Evolutionary conservation across 495 filamentous ascomycete genomes (phyloP).

Genomic region (Lepidopterella palustris): DNA sequence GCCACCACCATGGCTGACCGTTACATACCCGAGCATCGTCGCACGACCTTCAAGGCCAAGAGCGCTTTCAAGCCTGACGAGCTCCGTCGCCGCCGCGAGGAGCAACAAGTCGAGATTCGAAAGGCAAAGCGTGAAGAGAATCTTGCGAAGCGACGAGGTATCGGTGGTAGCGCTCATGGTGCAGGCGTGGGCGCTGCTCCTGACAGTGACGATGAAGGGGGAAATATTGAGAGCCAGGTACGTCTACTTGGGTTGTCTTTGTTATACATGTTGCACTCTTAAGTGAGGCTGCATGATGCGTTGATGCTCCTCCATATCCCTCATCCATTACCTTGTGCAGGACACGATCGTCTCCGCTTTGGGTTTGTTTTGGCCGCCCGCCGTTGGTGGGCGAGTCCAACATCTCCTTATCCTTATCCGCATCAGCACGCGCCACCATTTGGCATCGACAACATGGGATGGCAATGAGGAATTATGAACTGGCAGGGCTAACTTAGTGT

Average conservation of each 20-base stretch:
- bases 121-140: constrained; percentile 98
- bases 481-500: constrained; percentile 7
- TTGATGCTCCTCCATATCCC: background rate
- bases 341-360: background rate
- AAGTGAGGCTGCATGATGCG: constrained; percentile 10
- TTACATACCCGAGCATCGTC: constrained; percentile 98
- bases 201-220: constrained; percentile 95
- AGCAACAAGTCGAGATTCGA: constrained; percentile 97
- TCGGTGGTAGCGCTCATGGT: constrained; percentile 77
- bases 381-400: background rate
- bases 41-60: constrained; percentile 98
- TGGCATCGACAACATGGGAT: background rate
- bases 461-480: background rate
- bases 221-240: constrained; percentile 94
- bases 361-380: background rate
- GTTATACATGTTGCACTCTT: background rate
- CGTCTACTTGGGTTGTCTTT: constrained; percentile 34
- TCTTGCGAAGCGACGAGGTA: constrained; percentile 94
- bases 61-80: constrained; percentile 98
- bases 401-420: constrained; percentile 6
- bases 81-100: constrained; percentile 95
- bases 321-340: background rate
- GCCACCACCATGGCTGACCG: constrained; percentile 79
- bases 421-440: background rate
- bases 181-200: constrained; percentile 78